These are phyloP conservation scores for Botrytis byssoidea DNA, from an alignment of 2,329 filamentous ascomycete genomes.

Conservation along the genomic window DNA sequence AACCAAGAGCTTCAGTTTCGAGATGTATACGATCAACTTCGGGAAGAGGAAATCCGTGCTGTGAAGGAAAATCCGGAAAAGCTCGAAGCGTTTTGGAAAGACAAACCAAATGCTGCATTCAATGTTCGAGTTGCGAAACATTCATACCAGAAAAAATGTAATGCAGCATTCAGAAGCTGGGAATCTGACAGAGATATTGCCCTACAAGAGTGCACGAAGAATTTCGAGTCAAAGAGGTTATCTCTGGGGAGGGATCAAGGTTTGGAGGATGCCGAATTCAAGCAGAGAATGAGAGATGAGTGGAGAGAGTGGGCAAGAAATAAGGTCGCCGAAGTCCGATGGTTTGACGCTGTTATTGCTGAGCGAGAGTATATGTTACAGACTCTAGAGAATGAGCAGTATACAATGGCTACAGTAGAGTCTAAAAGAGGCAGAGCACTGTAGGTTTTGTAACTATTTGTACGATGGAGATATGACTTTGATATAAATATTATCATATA, in stretches of 20 bases:
- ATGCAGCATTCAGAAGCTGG: background rate
- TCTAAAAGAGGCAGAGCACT: background rate
- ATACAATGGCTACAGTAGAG: background rate
- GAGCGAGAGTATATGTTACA: background rate
- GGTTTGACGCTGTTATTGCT: background rate
- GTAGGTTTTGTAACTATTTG: background rate
- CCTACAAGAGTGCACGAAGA: background rate
- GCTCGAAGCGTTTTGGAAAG: constrained; percentile 44
- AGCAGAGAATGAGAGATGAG: too few species aligned
- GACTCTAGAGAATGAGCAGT: background rate
- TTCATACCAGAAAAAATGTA: background rate
- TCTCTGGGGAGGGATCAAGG: background rate
- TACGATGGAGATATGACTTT: background rate
- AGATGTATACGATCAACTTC: constrained; percentile 45
- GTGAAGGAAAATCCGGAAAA: constrained; percentile 47
- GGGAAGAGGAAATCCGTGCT: constrained; percentile 44
- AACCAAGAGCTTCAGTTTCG: constrained; percentile 41
- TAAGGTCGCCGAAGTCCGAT: constrained; percentile 1
- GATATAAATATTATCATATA: background rate
- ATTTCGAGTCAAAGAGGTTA: background rate
- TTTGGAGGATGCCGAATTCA: too few species aligned
- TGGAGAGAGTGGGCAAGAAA: constrained; percentile 7
- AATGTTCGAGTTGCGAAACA: constrained; percentile 46
- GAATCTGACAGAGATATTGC: background rate
- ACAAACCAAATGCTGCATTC: constrained; percentile 38